Conservation (phyloP, 345 rosid species). For the Camelina laxa region DNA sequence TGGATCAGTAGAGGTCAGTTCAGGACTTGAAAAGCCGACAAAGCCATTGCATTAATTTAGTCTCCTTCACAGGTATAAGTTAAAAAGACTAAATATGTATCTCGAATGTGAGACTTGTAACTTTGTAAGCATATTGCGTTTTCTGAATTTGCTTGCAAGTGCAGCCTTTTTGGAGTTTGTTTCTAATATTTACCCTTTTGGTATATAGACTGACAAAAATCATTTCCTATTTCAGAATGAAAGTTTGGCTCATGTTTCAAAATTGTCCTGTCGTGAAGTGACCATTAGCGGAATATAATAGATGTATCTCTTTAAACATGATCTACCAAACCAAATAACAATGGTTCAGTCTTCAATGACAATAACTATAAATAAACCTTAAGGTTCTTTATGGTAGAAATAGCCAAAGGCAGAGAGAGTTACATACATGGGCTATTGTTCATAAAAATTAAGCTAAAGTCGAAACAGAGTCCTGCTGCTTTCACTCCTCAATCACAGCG, state of each 20-base stretch:
- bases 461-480: too few species aligned
- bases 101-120: conserved; percentile 30
- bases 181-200: conserved; percentile 27
- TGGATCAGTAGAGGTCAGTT: conserved; percentile 27
- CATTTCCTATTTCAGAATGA: neutral
- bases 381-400: too few species aligned
- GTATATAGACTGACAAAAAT: conserved; percentile 31
- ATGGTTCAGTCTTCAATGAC: too few species aligned
- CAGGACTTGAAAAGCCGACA: conserved; percentile 14
- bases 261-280: neutral
- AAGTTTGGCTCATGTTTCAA: neutral
- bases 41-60: conserved; percentile 24
- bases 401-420: too few species aligned
- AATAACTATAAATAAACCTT: too few species aligned
- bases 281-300: too few species aligned
- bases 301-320: too few species aligned
- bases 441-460: too few species aligned
- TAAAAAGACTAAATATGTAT: conserved; percentile 25
- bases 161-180: conserved; percentile 22
- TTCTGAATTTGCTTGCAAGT: conserved; percentile 42
- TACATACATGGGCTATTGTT: too few species aligned
- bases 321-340: too few species aligned
- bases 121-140: conserved; percentile 39
- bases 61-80: conserved; percentile 15
- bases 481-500: too few species aligned